phyloP scores from a whole-genome alignment of 2,329 filamentous ascomycete species.

The Tolypocladium ovalisporum region DNA sequence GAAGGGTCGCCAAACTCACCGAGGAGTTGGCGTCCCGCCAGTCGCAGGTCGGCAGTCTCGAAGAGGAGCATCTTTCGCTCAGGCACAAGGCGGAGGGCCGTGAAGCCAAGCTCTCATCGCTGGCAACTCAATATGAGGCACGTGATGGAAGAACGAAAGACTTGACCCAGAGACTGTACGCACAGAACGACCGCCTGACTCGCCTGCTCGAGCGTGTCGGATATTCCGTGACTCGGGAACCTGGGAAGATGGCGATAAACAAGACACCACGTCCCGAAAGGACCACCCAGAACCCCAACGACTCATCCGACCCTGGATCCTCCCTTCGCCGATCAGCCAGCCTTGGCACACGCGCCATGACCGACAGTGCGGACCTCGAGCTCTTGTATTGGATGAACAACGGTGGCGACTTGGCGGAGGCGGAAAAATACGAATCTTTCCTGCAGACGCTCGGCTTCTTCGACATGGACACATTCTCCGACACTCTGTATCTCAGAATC shows the following conservation, averaged over 20 bases:
- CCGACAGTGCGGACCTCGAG: slow-evolving; percentile 56
- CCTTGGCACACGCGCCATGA: slow-evolving; percentile 40
- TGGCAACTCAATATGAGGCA: slow-evolving; percentile 51
- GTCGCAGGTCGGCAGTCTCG: slow-evolving; percentile 63
- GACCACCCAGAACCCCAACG: slow-evolving; percentile 40
- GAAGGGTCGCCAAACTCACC: slow-evolving; percentile 53
- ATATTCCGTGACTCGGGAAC: slow-evolving; percentile 67
- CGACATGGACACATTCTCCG: slow-evolving; percentile 73
- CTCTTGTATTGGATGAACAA: slow-evolving; percentile 76
- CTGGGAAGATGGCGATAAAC: slow-evolving; percentile 63
- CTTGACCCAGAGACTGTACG: slow-evolving; percentile 70
- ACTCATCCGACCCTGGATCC: slow-evolving; percentile 44
- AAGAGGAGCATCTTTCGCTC: slow-evolving; percentile 61
- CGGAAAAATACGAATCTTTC: slow-evolving; percentile 64
- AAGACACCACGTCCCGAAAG: slow-evolving; percentile 54
- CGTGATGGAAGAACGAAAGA: slow-evolving; percentile 69
- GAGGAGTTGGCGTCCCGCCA: slow-evolving; percentile 65
- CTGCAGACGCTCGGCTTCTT: slow-evolving; percentile 65
- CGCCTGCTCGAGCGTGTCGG: slow-evolving; percentile 79
- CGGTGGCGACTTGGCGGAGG: slow-evolving; percentile 53
- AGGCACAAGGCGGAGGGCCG: slow-evolving; percentile 52
- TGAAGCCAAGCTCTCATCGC: slow-evolving; percentile 37
- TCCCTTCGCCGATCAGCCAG: slow-evolving; percentile 44
- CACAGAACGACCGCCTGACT: slow-evolving; percentile 73
- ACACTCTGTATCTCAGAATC: slow-evolving; percentile 77